A percentile compares a stretch with the other conserved stretches of the same genome.
Conservation (phyloP, 805 yeast species). For the Cyberlindnera galapagoensis region DNA sequence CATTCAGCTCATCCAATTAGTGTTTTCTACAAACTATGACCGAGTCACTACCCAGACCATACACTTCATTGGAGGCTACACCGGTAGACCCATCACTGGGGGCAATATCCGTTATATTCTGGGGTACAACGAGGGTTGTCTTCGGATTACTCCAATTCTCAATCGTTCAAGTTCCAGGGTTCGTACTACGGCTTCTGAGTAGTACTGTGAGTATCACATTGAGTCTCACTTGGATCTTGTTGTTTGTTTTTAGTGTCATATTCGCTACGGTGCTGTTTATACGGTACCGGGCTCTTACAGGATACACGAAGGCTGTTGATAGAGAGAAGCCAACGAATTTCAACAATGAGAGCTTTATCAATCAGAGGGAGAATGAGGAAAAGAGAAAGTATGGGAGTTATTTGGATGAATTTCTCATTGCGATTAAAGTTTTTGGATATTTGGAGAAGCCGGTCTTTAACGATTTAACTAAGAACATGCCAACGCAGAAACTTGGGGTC, state of each 20-base stretch:
- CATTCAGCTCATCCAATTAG: too few species aligned
- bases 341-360: constrained; percentile 13
- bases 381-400: constrained; percentile 48
- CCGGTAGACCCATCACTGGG: too few species aligned
- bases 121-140: too few species aligned
- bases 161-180: constrained; percentile 24
- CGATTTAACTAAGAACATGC: constrained; percentile 86
- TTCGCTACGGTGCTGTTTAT: constrained; percentile 10
- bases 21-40: too few species aligned
- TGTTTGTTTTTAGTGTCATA: constrained; percentile 6
- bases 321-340: constrained; percentile 26
- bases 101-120: too few species aligned
- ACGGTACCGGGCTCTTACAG: constrained; percentile 13
- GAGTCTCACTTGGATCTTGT: constrained; percentile 11
- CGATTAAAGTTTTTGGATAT: constrained; percentile 91
- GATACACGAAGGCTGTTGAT: constrained; percentile 20
- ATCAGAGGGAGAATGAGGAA: constrained; percentile 25
- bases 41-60: too few species aligned
- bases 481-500: constrained; percentile 71
- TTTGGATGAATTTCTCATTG: constrained; percentile 82
- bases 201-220: constrained; percentile 28
- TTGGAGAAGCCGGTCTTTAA: constrained; percentile 86
- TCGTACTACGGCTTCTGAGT: constrained; percentile 30
- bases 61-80: too few species aligned
- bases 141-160: too few species aligned